A percentile compares a stretch with the other conserved stretches of the same genome.
These are phyloP conservation scores for Moricandia moricandioides DNA, from an alignment of 345 rosid species.

Conservation along the genomic window DNA sequence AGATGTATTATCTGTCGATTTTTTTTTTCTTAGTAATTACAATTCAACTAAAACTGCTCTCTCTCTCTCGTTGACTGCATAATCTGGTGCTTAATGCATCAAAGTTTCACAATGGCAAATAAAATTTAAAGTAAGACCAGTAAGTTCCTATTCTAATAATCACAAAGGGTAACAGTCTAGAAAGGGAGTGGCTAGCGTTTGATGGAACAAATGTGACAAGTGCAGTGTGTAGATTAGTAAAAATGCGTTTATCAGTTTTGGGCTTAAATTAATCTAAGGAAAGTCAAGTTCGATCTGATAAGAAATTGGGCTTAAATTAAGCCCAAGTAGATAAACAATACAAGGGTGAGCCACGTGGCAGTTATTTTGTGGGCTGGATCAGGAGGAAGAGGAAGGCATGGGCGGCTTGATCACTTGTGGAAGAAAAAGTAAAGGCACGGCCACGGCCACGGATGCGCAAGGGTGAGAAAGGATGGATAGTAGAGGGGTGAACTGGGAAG, in stretches of 20 bases:
- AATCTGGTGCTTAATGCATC: not conserved
- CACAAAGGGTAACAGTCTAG: not conserved
- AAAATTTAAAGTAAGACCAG: not conserved
- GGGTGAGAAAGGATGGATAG: conserved; percentile 70
- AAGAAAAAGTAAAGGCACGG: too few species aligned
- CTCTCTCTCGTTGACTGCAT: not conserved
- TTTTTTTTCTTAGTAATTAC: not conserved
- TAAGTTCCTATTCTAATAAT: not conserved
- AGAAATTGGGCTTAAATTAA: not conserved
- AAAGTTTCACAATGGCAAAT: not conserved
- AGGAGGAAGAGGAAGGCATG: not conserved
- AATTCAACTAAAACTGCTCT: not conserved
- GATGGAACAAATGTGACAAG: too few species aligned
- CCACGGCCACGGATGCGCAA: too few species aligned
- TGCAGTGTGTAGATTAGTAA: too few species aligned
- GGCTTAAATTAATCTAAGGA: too few species aligned
- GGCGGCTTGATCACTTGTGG: conserved; percentile 4
- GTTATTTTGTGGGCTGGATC: conserved; percentile 1
- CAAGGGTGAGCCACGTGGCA: conserved; percentile 16
- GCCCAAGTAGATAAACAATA: not conserved
- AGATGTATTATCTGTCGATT: not conserved
- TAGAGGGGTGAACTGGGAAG: conserved; percentile 81
- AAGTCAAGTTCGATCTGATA: not conserved
- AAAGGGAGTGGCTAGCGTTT: too few species aligned
- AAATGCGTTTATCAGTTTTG: too few species aligned